phyloP scores from a whole-genome alignment of 306 rosid genomes.

The apple (Malus domestica) region DNA sequence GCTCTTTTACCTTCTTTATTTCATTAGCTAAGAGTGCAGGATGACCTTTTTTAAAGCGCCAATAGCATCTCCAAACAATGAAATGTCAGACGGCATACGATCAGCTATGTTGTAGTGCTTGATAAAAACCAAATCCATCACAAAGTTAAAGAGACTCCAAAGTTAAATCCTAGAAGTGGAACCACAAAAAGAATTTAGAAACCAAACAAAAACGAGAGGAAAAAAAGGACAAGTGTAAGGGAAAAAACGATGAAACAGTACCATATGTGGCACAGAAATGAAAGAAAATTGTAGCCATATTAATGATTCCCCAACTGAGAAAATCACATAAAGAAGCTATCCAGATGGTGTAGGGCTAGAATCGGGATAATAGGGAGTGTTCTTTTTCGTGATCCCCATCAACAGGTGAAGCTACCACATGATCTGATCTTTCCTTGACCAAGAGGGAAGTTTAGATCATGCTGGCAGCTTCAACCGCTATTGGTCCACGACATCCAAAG shows the following conservation, averaged over 20 bases:
- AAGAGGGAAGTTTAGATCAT: constrained; percentile 67
- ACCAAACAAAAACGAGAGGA: not conserved
- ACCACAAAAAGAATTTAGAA: not conserved
- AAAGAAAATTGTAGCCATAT: not conserved
- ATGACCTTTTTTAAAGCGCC: not conserved
- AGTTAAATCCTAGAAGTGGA: not conserved
- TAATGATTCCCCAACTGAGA: not conserved
- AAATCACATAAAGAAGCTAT: not conserved
- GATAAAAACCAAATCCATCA: not conserved
- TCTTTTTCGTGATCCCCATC: constrained; percentile 50
- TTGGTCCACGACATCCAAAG: constrained; percentile 42
- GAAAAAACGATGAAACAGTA: not conserved
- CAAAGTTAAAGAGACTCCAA: not conserved
- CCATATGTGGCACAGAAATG: not conserved
- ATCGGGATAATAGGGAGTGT: not conserved
- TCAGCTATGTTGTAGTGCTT: not conserved
- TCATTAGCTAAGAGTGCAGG: not conserved
- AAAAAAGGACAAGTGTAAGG: not conserved
- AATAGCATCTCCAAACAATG: not conserved
- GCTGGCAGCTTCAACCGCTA: constrained; percentile 77
- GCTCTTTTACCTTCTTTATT: no score
- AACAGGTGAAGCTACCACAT: constrained; percentile 73
- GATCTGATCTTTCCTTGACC: constrained; percentile 59
- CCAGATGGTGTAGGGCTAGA: not conserved
- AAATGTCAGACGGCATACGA: not conserved